Evolutionary conservation across 768 basidiomycete genomes (phyloP).

Genomic region (Mycena kentingensis): DNA sequence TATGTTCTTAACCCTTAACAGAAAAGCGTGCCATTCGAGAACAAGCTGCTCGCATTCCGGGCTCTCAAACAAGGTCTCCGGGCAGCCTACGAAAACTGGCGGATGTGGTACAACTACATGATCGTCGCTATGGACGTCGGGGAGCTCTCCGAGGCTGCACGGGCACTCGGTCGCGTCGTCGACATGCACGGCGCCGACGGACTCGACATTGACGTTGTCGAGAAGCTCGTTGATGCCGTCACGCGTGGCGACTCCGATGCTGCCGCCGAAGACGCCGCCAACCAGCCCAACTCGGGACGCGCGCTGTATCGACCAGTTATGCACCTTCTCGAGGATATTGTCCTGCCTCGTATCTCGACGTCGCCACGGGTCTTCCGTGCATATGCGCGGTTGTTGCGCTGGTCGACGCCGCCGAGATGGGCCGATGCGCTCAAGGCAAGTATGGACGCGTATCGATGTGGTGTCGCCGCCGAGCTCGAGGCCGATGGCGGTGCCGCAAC

Average conservation of each 20-base stretch:
- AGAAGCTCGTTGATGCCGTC: slow-evolving; percentile 86
- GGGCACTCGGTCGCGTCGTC: slow-evolving; percentile 80
- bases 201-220: slow-evolving; percentile 87
- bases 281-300: slow-evolving; percentile 63
- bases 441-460: slow-evolving; percentile 81
- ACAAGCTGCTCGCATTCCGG: slow-evolving; percentile 88
- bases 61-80: slow-evolving; percentile 90
- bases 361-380: slow-evolving; percentile 78
- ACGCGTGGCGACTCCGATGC: slow-evolving; percentile 51
- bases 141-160: slow-evolving; percentile 84
- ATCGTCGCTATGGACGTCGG: slow-evolving; percentile 91
- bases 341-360: slow-evolving; percentile 78
- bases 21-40: slow-evolving; percentile 56
- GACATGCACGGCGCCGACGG: slow-evolving; percentile 67
- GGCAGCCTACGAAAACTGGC: slow-evolving; percentile 87
- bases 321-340: slow-evolving; percentile 71
- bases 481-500: slow-evolving; percentile 67
- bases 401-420: slow-evolving; percentile 72
- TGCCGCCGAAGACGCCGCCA: slow-evolving; percentile 38
- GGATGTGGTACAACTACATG: slow-evolving; percentile 99
- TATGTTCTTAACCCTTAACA: background rate
- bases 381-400: slow-evolving; percentile 78
- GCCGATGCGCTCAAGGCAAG: slow-evolving; percentile 79
- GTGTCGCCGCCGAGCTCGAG: slow-evolving; percentile 61
- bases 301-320: slow-evolving; percentile 68